Evolutionary conservation across 2,329 filamentous ascomycete genomes (phyloP).

Genomic region (Lecanicillium sp.): DNA sequence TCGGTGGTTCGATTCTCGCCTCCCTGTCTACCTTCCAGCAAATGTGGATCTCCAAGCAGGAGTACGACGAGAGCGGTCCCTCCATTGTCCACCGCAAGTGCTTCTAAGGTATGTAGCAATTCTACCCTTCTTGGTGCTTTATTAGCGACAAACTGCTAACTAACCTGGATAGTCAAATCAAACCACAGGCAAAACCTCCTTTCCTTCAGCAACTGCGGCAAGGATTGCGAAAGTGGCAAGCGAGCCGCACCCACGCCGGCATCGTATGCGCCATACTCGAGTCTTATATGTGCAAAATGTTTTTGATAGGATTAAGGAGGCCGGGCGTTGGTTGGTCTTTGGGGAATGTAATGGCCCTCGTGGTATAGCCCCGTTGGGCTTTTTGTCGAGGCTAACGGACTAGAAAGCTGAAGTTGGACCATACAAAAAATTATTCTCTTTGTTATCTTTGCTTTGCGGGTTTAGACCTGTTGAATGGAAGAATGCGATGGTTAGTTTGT

Average conservation of each 20-base stretch:
- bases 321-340: slow-evolving; percentile 39
- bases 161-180: slow-evolving; percentile 17
- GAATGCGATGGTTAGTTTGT: slow-evolving; percentile 13
- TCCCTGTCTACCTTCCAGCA: slow-evolving; percentile 99
- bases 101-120: slow-evolving; percentile 71
- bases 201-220: slow-evolving; percentile 27
- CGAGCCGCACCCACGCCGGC: slow-evolving; percentile 33
- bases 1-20: slow-evolving; percentile 99
- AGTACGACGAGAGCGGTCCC: slow-evolving; percentile 99
- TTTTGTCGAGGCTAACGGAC: slow-evolving; percentile 38
- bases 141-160: slow-evolving; percentile 14
- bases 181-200: slow-evolving; percentile 24
- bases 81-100: slow-evolving; percentile 99
- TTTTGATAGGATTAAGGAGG: slow-evolving; percentile 46
- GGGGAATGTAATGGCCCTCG: slow-evolving; percentile 38
- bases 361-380: slow-evolving; percentile 40
- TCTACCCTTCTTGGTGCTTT: not conserved
- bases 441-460: slow-evolving; percentile 24
- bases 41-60: slow-evolving; percentile 99
- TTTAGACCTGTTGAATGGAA: slow-evolving; percentile 25
- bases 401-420: slow-evolving; percentile 42
- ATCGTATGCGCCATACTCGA: slow-evolving; percentile 40
- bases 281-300: slow-evolving; percentile 51
- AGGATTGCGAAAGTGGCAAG: slow-evolving; percentile 36
- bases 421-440: slow-evolving; percentile 45